A percentile compares a stretch with the other conserved stretches of the same genome.
Conservation (phyloP, 305 asterid species). For the Andrographis paniculata region DNA sequence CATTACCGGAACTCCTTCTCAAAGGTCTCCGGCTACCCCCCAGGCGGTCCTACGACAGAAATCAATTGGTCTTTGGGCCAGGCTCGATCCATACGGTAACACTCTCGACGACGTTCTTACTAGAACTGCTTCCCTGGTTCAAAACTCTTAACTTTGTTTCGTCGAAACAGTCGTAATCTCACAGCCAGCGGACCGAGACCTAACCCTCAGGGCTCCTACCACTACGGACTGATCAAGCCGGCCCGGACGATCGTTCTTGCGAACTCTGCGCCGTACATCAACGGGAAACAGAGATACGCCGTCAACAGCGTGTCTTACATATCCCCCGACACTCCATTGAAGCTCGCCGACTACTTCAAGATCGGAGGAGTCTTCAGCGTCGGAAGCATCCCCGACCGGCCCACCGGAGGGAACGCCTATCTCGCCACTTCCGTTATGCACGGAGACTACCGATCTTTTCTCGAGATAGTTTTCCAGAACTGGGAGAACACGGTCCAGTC, state of each 20-base stretch:
- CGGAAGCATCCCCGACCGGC: slow-evolving; percentile 62
- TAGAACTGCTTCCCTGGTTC: no score
- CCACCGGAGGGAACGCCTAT: slow-evolving; percentile 48
- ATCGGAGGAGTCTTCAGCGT: slow-evolving; percentile 69
- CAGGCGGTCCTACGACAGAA: slow-evolving; percentile 73
- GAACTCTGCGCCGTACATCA: slow-evolving; percentile 71
- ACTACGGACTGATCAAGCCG: slow-evolving; percentile 76
- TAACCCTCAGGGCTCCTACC: slow-evolving; percentile 96
- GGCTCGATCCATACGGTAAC: slow-evolving; percentile 81
- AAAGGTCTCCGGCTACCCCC: slow-evolving; percentile 60
- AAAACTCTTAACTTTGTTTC: slow-evolving; percentile 14
- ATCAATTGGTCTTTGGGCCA: slow-evolving; percentile 57
- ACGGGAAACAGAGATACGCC: slow-evolving; percentile 78
- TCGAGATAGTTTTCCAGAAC: slow-evolving; percentile 82
- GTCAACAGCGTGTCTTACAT: slow-evolving; percentile 72
- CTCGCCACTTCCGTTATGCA: slow-evolving; percentile 71
- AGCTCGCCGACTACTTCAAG: slow-evolving; percentile 82
- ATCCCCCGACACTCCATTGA: slow-evolving; percentile 74
- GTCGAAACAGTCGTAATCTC: slow-evolving; percentile 53
- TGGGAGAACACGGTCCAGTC: slow-evolving; percentile 80
- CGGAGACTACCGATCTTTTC: slow-evolving; percentile 50
- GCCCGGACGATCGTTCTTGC: slow-evolving; percentile 70
- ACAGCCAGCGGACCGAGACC: slow-evolving; percentile 94
- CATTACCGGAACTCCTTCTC: slow-evolving; percentile 70
- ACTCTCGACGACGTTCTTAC: not conserved